Base-by-base conservation (phyloP, 495 filamentous ascomycete genomes). In the Penicillium tannophilum region DNA sequence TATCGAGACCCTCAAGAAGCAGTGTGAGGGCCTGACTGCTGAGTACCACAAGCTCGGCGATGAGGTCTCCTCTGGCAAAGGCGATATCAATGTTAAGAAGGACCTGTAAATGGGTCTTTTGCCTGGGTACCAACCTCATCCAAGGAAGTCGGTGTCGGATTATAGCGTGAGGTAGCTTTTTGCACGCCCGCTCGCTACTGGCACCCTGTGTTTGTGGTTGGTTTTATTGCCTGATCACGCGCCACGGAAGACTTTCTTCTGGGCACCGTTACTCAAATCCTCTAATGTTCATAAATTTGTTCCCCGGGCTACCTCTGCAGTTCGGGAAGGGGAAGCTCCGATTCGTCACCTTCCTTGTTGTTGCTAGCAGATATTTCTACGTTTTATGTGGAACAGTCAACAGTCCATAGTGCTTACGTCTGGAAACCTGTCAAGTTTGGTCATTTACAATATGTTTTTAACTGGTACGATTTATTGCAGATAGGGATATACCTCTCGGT, bases 21-120 rank as follows among this genome's bases (percentile, higher is more conserved):
- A 96, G 80, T 81, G 84, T 49, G 85, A 88, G 60, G 90, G 90
- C 1, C 75, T 96, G 30, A 82, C 78, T 61, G 76, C 82, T 56
- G 92, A 96, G 79, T 98, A 98, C 74, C 82, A 89, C 68, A 82
- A 83, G 47, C 79, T 98, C 54, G 86, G 90, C 55, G 76, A 98
- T 68, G 84, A 90, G 76, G 86, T 92, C 63, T 78, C 84, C 56
- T 75, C 77, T 58, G 76, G 79, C 42, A 75, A 82, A 62, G 77
- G 79, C 5, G 80, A 83, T 47, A 66, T 73, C 44, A 77, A 72
- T 20, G 77, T 84, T 41, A 89, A 87, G 80, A 93, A 93, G 80
- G 81, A 85, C 62, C 78, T 84, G 72, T 92, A 86, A 74, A 67
- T 30, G 48, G 42, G 41, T 30, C 47, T 33, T 50, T 42, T 14